Conservation (phyloP, 2,329 filamentous ascomycete species). For the Tolypocladium capitatum region DNA sequence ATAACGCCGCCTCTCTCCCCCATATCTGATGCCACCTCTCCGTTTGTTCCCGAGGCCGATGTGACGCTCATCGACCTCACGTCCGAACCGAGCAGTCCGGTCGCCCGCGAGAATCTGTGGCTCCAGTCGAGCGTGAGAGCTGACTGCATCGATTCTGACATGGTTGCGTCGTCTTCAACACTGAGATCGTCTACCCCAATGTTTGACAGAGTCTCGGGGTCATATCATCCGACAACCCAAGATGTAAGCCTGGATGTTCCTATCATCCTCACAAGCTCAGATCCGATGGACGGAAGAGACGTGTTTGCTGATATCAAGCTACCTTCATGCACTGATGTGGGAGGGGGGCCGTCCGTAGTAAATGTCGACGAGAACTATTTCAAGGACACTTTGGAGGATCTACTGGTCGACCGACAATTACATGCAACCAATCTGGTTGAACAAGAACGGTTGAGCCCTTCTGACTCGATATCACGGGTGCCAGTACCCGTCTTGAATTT, state of each 20-base stretch:
- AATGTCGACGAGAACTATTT: constrained; percentile 6
- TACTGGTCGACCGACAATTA: constrained; percentile 8
- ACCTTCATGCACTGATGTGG: neutral
- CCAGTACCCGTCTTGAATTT: constrained; percentile 16
- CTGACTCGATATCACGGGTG: constrained; percentile 13
- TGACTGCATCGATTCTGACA: constrained; percentile 10
- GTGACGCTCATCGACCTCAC: constrained; percentile 13
- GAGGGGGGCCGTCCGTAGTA: neutral
- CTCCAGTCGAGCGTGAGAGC: constrained; percentile 3
- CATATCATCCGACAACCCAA: neutral
- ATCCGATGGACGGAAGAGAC: neutral
- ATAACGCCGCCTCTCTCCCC: constrained; percentile 17
- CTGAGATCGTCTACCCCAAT: constrained; percentile 6
- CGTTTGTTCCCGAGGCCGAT: constrained; percentile 9
- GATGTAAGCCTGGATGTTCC: constrained; percentile 12
- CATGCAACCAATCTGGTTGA: constrained; percentile 7
- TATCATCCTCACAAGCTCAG: constrained; percentile 8
- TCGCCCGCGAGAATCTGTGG: neutral
- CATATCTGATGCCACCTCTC: constrained; percentile 6
- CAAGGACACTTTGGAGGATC: constrained; percentile 10
- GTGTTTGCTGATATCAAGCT: neutral
- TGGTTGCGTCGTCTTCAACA: constrained; percentile 3
- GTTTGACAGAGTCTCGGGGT: neutral
- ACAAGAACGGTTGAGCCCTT: constrained; percentile 15
- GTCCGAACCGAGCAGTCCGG: constrained; percentile 18